A percentile compares a stretch with the other conserved stretches of the same genome.
Evolutionary conservation across 306 rosid genomes (phyloP).

Genomic region (Hylodesmum podocarpum): DNA sequence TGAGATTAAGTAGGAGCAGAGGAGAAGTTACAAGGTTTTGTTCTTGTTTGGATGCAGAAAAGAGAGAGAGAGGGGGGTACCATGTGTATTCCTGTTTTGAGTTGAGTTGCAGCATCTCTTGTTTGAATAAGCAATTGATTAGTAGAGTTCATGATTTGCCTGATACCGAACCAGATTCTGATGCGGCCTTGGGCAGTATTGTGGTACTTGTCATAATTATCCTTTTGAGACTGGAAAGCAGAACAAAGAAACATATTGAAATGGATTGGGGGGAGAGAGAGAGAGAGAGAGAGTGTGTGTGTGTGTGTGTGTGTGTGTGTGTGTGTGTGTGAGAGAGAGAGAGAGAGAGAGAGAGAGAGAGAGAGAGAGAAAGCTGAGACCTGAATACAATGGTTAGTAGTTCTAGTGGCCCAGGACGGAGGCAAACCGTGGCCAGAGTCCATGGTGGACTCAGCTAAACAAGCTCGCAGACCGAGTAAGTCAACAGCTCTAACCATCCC

Average conservation of each 20-base stretch:
- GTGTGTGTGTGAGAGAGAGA: too few relatives aligned
- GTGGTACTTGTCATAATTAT: constrained; percentile 63
- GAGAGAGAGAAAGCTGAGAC: constrained; percentile 49
- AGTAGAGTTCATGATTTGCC: constrained; percentile 86
- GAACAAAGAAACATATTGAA: not conserved
- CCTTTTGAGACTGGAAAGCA: constrained; percentile 62
- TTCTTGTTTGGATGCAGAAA: too few relatives aligned
- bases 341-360: constrained; percentile 9
- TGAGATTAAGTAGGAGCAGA: not conserved
- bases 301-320: too few relatives aligned
- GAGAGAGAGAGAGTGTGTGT: not conserved
- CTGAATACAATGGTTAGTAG: constrained; percentile 66
- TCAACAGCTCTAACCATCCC: constrained; percentile 78
- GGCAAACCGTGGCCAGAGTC: constrained; percentile 83
- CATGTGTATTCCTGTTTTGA: constrained; percentile 89
- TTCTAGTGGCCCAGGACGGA: constrained; percentile 54
- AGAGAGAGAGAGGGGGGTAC: constrained; percentile 25
- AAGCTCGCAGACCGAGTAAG: constrained; percentile 76
- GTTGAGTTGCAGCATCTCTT: constrained; percentile 61
- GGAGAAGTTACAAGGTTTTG: not conserved
- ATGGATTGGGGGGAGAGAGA: not conserved
- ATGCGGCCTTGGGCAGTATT: constrained; percentile 82
- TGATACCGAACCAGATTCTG: constrained; percentile 80
- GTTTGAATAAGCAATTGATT: constrained; percentile 66
- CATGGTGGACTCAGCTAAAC: constrained; percentile 78